Evolutionary conservation across 1,139 yeast genomes (phyloP).

Genomic region (Candida labiduridarum): DNA sequence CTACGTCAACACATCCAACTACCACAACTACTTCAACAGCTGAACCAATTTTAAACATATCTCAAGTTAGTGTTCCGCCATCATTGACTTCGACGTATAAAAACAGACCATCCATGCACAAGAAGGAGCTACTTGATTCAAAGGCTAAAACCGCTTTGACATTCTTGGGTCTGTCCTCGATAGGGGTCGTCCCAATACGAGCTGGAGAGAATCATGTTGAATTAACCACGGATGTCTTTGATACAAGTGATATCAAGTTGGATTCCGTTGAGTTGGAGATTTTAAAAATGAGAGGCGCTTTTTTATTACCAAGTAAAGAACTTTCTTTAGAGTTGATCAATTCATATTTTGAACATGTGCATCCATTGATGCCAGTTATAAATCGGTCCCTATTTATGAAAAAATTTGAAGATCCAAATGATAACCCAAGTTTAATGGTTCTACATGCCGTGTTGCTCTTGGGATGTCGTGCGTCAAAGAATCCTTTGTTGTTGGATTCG

Average conservation of each 20-base stretch:
- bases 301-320: constrained; percentile 63
- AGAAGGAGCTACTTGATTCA: constrained; percentile 32
- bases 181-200: constrained; percentile 43
- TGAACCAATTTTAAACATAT: constrained; percentile 48
- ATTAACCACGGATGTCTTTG: constrained; percentile 45
- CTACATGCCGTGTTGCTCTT: constrained; percentile 70
- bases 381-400: constrained; percentile 65
- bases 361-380: constrained; percentile 73
- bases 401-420: constrained; percentile 55
- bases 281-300: constrained; percentile 70
- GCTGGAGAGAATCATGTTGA: constrained; percentile 50
- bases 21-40: constrained; percentile 5
- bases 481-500: constrained; percentile 58
- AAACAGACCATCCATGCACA: constrained; percentile 43
- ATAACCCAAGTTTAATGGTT: constrained; percentile 69
- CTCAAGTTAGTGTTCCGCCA: constrained; percentile 48
- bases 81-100: constrained; percentile 46
- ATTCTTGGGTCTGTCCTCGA: constrained; percentile 45
- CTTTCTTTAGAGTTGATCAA: constrained; percentile 65
- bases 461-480: constrained; percentile 65
- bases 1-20: not conserved
- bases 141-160: constrained; percentile 38
- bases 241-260: constrained; percentile 38
- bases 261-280: constrained; percentile 73
- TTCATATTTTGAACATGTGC: constrained; percentile 65